Base-by-base conservation (phyloP, 2,329 filamentous ascomycete species). In the Orbilia blumenaviensis region DNA sequence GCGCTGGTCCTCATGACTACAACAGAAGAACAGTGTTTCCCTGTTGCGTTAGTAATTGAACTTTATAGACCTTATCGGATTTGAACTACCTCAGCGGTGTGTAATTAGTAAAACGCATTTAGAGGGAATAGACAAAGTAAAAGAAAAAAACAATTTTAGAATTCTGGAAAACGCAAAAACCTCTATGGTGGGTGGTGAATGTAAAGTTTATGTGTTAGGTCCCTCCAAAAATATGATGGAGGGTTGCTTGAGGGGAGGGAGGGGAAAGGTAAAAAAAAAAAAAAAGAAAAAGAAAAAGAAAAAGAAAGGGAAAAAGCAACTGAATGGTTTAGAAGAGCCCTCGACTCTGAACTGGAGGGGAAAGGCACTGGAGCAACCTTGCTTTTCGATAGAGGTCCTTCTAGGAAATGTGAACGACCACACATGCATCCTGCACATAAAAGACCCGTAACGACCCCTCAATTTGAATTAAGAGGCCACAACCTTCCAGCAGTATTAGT, bases 31-130 rank as follows among this genome's bases (percentile, higher is more conserved):
- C 27, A 21, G n/a, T 52, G 29, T 68, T 38, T 69, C 72, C 72
- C 58, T 66, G 64, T 76, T 69, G 64, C 36, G 72, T 76, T 76
- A 76, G 64, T 69, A 60, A 61, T 58, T 64, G 64, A 76, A 76
- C 72, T 61, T 52, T 76, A 61, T 64, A 69, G 72, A 48, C 46
- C 72, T 76, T 76, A 76, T 76, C 69, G 44, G 63, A 56, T 36
- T 29, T 41, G 44, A 61, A 68, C 56, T 62, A 50, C 62, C 63
- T 75, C 54, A 63, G 41, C 25, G 42, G 6, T 38, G n/a, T n/a
- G 44, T 25, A 44, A 62, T 67, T 68, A 48, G 44, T 46, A 68
- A 58, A n/a, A 58, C 41, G 9, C 48, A 48, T 63, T n/a, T 46
- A 61, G 34, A 41, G 29, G 7, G 38, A 3, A 7, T n/a, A n/a